Evolutionary conservation across 164 flowering plant genomes (phyloP).

Genomic region (Tetracentron sinense): DNA sequence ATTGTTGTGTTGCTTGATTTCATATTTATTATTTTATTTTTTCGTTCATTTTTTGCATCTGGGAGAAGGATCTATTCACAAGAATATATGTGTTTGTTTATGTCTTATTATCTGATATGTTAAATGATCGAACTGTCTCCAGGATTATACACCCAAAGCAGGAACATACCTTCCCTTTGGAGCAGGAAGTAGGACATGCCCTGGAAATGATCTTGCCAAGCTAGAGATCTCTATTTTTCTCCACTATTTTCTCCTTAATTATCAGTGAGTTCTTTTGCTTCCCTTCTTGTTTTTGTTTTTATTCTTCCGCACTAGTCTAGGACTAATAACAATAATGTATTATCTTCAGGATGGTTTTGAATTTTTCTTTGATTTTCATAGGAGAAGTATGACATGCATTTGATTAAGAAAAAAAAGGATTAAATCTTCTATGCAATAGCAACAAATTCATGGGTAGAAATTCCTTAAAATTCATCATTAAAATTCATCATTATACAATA

Average conservation of each 20-base stretch:
- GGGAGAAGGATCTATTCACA: no score
- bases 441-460: not conserved
- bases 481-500: not conserved
- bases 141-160: constrained; percentile 56
- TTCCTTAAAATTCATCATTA: not conserved
- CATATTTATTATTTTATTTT: no score
- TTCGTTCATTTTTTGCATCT: no score
- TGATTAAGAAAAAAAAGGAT: not conserved
- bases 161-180: constrained; percentile 82
- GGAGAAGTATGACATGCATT: not conserved
- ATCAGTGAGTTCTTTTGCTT: constrained; percentile 37
- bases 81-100: not conserved
- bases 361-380: not conserved
- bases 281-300: not conserved
- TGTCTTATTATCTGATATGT: not conserved
- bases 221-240: constrained; percentile 76
- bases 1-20: no score
- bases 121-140: constrained; percentile 5
- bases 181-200: constrained; percentile 75
- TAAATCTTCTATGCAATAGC: no score
- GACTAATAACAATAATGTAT: not conserved
- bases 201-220: constrained; percentile 95
- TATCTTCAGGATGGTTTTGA: not conserved
- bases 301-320: not conserved
- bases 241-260: constrained; percentile 73